Evolutionary conservation across 2,329 filamentous ascomycete genomes (phyloP), one percentile per base, ranked within the genome.

Genomic region (Amesomyces nigricolor): DNA sequence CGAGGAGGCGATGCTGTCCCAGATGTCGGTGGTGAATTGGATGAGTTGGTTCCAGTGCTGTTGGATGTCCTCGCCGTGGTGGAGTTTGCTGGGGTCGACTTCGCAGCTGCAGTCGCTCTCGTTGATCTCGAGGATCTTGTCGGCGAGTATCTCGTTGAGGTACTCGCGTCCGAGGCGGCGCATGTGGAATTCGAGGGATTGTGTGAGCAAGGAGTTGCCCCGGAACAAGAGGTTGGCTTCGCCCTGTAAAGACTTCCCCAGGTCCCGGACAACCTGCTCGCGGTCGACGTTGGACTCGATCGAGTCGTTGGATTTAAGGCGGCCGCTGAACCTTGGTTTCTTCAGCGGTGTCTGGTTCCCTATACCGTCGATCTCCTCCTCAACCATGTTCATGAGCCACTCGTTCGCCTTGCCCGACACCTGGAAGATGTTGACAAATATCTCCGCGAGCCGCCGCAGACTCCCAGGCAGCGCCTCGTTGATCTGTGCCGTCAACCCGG

Each of bases 181-280:
- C 94, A 99, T 97, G 69, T 99, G 91, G 57, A 90, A 88, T 68
- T 99, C 94, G 44, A 99, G 78, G 1, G 91, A 87, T 69, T 96
- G 95, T 0, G 94, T 99, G 29, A 97, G 78, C 9, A 99, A 75
- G 0, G 94, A 95, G 66, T 99, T 99, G 58, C 94, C 94, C 35
- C 94, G 83, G 72, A 99, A 99, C 4, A 99, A 81, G 1, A 99
- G 78, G 63, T 97, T 99, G 5, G 92, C 94, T 69, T 99, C 94
- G 44, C 89, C 83, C 26, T 89, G 86, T 4, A 91, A 78, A 8
- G 87, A 87, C 68, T 87, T 90, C 65, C 86, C 83, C 79, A 91
- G 83, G 64, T 94, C 88, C 44, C 88, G 80, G 19, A 91, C 85
- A 26, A 88, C 77, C 47, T 85, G 75, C 66, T 90, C 86, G 39